These are phyloP conservation scores for Deinandra increscens DNA, from an alignment of 129 eudicot species.

Conservation along the genomic window DNA sequence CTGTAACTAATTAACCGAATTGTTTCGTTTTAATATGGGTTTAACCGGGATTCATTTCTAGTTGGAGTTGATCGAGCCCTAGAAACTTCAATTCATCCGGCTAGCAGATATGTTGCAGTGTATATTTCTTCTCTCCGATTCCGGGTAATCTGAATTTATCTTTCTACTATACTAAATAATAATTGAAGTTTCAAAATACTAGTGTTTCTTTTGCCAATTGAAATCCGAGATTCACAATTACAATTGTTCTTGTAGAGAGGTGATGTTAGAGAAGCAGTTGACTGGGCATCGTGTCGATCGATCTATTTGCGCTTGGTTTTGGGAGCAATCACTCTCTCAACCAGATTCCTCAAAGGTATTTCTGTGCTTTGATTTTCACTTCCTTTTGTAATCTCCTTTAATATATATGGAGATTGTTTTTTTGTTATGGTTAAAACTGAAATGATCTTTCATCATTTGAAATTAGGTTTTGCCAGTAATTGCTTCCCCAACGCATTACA, in stretches of 20 bases:
- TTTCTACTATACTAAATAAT: background rate
- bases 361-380: background rate
- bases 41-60: no score
- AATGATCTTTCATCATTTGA: background rate
- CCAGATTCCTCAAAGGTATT: conserved; percentile 77
- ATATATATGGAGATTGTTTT: background rate
- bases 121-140: conserved; percentile 87
- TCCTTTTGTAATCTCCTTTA: background rate
- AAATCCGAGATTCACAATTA: background rate
- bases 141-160: conserved; percentile 53
- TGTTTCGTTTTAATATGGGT: no score
- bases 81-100: conserved; percentile 7
- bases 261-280: conserved; percentile 89
- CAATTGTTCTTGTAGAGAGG: conserved; percentile 75
- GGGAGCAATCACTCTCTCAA: conserved; percentile 86
- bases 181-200: background rate
- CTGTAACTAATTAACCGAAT: no score
- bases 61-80: conserved; percentile 15
- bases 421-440: conserved; percentile 17
- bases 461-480: conserved; percentile 70
- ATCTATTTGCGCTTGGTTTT: conserved; percentile 90
- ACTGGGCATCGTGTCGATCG: conserved; percentile 93
- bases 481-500: conserved; percentile 96
- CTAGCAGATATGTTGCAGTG: conserved; percentile 71
- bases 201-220: background rate